Conservation (phyloP, 208 protist species). For the Trypanosoma lewisi region DNA sequence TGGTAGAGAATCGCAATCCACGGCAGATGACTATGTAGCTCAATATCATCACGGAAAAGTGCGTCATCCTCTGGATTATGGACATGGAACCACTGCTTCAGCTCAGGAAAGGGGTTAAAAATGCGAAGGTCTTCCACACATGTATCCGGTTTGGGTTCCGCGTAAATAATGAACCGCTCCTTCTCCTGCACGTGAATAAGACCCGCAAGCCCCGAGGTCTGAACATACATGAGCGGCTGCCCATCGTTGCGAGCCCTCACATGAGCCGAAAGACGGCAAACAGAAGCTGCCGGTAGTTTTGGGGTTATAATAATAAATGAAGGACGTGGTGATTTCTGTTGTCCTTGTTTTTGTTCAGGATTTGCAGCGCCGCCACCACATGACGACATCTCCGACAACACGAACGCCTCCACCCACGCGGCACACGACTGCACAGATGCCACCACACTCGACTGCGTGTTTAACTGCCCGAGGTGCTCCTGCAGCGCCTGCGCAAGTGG, state of each 20-base stretch:
- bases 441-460: slow-evolving; percentile 59
- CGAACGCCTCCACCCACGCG: slow-evolving; percentile 45
- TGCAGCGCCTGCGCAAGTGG: slow-evolving; percentile 70
- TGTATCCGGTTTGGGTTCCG: slow-evolving; percentile 40
- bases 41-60: slow-evolving; percentile 37
- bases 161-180: slow-evolving; percentile 47
- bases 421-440: slow-evolving; percentile 26
- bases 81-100: slow-evolving; percentile 57
- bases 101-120: slow-evolving; percentile 80
- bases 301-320: slow-evolving; percentile 21
- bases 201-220: slow-evolving; percentile 88
- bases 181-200: slow-evolving; percentile 70
- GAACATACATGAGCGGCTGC: slow-evolving; percentile 79
- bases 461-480: slow-evolving; percentile 85
- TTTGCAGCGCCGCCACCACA: neutral
- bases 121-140: slow-evolving; percentile 89
- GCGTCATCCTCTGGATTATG: slow-evolving; percentile 51
- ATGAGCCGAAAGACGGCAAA: slow-evolving; percentile 13
- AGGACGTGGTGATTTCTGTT: neutral
- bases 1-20: slow-evolving; percentile 85
- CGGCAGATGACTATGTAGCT: slow-evolving; percentile 82
- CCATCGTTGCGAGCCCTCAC: slow-evolving; percentile 1
- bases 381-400: slow-evolving; percentile 7
- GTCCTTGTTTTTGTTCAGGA: neutral
- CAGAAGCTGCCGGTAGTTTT: slow-evolving; percentile 7